These are phyloP conservation scores for Pseudocercospora eumusae DNA, from an alignment of 2,329 filamentous ascomycete species.

Conservation along the genomic window DNA sequence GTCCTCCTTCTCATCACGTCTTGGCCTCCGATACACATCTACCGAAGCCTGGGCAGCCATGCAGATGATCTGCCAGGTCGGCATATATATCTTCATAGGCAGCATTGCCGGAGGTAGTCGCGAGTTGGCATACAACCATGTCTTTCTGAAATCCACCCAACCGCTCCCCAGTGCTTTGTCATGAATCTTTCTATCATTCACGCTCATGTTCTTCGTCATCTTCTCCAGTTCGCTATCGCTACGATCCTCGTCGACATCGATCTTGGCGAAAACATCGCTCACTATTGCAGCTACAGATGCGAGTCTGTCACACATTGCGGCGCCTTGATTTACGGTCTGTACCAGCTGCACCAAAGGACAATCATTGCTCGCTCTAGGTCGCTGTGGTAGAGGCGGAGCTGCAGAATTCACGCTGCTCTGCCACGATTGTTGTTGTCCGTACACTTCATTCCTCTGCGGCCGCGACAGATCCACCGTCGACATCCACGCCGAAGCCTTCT, in stretches of 20 bases:
- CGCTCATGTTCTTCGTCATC: constrained; percentile 11
- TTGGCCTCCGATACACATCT: constrained; percentile 68
- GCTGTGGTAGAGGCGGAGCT: constrained; percentile 9
- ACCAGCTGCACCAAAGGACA: constrained; percentile 21
- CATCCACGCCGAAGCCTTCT: constrained; percentile 22
- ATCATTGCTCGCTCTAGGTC: constrained; percentile 18
- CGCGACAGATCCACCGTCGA: constrained; percentile 21
- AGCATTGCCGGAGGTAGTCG: constrained; percentile 68
- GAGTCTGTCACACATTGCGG: constrained; percentile 60
- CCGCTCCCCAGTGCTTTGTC: constrained; percentile 1
- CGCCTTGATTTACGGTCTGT: constrained; percentile 42
- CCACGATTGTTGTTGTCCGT: constrained; percentile 15
- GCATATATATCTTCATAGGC: constrained; percentile 68
- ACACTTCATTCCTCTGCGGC: neutral
- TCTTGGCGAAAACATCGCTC: constrained; percentile 68
- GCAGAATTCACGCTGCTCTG: constrained; percentile 23
- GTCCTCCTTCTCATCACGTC: constrained; percentile 63
- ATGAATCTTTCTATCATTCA: constrained; percentile 3
- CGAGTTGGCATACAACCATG: constrained; percentile 77
- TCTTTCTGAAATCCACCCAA: constrained; percentile 55
- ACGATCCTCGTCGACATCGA: constrained; percentile 63
- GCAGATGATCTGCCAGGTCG: constrained; percentile 75
- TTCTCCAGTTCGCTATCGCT: constrained; percentile 56
- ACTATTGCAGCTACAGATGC: constrained; percentile 62
- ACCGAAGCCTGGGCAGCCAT: constrained; percentile 77